A percentile compares a stretch with the other conserved stretches of the same genome.
Evolutionary conservation across 1,284 basidiomycete species (phyloP).

Genomic region (Caloboletus firmus): DNA sequence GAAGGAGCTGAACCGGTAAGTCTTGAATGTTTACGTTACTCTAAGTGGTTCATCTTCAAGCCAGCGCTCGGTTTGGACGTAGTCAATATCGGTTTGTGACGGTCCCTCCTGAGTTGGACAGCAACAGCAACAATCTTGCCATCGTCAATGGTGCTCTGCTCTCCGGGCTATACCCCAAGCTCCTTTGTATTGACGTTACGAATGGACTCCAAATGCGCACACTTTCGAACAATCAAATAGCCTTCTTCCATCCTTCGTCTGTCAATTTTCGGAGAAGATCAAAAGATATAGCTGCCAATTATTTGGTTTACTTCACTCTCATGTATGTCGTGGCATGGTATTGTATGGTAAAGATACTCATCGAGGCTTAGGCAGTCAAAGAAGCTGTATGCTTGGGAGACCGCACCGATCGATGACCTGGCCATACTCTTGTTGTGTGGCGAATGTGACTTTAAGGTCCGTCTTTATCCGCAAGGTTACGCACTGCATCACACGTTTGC

Average conservation of each 20-base stretch:
- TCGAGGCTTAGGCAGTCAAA: constrained; percentile 74
- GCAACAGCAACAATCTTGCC: constrained; percentile 62
- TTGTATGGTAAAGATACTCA: constrained; percentile 7
- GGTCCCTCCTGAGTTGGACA: constrained; percentile 73
- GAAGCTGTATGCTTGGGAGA: constrained; percentile 97
- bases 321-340: constrained; percentile 54
- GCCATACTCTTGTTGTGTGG: constrained; percentile 87
- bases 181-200: constrained; percentile 68
- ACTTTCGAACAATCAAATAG: constrained; percentile 83
- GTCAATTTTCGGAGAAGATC: constrained; percentile 76
- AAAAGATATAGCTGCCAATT: constrained; percentile 72
- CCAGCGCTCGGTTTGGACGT: constrained; percentile 74
- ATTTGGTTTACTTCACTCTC: constrained; percentile 86
- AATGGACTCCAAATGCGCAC: constrained; percentile 71
- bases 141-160: constrained; percentile 83
- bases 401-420: constrained; percentile 84
- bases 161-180: constrained; percentile 91
- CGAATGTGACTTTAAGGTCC: constrained; percentile 87
- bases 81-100: constrained; percentile 75
- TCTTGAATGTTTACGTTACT: neutral
- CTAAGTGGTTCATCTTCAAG: neutral
- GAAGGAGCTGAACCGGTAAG: constrained; percentile 70
- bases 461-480: constrained; percentile 12
- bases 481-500: neutral
- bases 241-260: constrained; percentile 90